Conservation (phyloP, 495 filamentous ascomycete genomes). For the Penicillium egyptiacum region DNA sequence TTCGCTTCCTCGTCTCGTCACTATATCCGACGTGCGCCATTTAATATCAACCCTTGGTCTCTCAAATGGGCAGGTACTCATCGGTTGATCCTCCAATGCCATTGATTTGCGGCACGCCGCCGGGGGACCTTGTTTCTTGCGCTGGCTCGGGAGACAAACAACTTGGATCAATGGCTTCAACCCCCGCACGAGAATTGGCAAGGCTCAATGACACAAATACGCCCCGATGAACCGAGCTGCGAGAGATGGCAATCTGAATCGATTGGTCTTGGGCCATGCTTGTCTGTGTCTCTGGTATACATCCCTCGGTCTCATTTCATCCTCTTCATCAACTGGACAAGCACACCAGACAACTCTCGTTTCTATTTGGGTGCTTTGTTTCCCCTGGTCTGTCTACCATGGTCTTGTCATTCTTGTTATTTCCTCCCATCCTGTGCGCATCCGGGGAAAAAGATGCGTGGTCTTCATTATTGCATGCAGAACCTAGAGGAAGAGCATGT, state of each 20-base stretch:
- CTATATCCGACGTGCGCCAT: constrained; percentile 37
- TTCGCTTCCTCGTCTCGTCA: constrained; percentile 27
- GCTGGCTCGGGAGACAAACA: neutral
- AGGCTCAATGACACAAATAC: neutral
- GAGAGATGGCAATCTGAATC: neutral
- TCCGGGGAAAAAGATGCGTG: constrained; percentile 16
- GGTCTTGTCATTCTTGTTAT: constrained; percentile 12
- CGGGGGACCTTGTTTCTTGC: neutral
- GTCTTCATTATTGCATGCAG: constrained; percentile 9
- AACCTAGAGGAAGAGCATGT: constrained; percentile 19
- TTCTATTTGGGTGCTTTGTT: constrained; percentile 13
- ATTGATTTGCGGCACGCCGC: constrained; percentile 1
- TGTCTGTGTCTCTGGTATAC: constrained; percentile 1
- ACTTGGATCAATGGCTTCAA: constrained; percentile 2
- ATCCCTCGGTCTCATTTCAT: neutral
- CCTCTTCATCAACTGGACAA: constrained; percentile 11
- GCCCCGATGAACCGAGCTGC: neutral
- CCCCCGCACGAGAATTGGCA: constrained; percentile 1
- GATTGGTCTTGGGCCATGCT: neutral
- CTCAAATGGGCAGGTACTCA: constrained; percentile 14
- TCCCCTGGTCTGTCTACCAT: constrained; percentile 8
- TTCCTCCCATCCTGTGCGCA: constrained; percentile 1
- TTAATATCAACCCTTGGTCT: constrained; percentile 42
- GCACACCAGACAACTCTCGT: constrained; percentile 2
- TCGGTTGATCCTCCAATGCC: constrained; percentile 5